Base-by-base conservation (phyloP, 75 land plant genomes). In the Picea glauca region DNA sequence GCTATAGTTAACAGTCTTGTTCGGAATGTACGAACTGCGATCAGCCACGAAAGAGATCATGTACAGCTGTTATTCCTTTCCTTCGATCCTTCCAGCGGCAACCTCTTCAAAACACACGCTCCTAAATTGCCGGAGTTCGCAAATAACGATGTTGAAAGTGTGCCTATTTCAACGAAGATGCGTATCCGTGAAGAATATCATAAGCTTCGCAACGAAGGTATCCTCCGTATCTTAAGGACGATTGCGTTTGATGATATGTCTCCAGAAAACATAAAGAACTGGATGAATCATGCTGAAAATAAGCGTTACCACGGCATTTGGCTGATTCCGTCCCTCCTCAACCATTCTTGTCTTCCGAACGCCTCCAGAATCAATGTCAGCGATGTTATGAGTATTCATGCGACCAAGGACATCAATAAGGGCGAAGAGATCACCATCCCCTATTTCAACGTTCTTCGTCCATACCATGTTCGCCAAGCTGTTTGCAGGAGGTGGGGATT, bases 1-100 rank as follows among this genome's bases (percentile, higher is more conserved):
- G 9, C 70, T 4, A 33, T 0, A 2, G 83, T 64, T 13, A 84
- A 90, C 63, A 80, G 75, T 3, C 86, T 91, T 3, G 40, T 88
- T 58, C 81, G 83, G 40, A 85, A 59, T 8, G 3, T n/a, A 17
- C 40, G 14, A 13, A 62, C 82, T 5, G 82, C 80, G 23, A 4
- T 66, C 17, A 4, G 3, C 2, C 18, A 17, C 2, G 31, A 1
- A 6, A 30, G 70, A 66, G 70, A 17, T 30, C 18, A 77, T 2
- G 3, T 33, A 7, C 35, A 13, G n/a, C 13, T 8, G 43, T n/a
- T 23, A 21, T 46, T 75, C 18, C 15, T 60, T 67, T 38, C 78
- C 17, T 14, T 31, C 13, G 23, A 33, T 20, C 32, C 68, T 4
- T 35, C 75, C 75, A 67, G 67, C 3, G 68, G 26, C 40, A 12